Base-by-base conservation (phyloP, 192 early-diverging fungal genomes). In the Obelidium mucronatum region DNA sequence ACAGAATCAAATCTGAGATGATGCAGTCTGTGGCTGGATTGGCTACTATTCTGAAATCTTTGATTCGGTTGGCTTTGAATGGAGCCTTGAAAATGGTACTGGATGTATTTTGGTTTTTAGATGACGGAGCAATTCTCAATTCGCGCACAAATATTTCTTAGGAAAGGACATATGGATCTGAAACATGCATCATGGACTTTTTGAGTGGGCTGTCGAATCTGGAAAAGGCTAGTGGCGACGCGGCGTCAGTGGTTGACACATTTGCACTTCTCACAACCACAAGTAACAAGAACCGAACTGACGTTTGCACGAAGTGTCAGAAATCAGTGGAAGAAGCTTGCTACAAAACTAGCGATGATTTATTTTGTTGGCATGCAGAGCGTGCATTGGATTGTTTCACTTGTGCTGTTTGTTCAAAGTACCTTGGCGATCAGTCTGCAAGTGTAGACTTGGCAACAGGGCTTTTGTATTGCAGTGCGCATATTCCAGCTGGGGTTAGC, bases 31-130 rank as follows among this genome's bases (percentile, higher is more conserved):
- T 98, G 0, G 96, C 96, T 44, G 91, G 90, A 24, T 85, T 99
- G 28, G 97, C 97, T 2, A 96, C 97, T 73, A 92, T 90, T 36
- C 87, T 99, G 52, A 99, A 99, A 76, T 91, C 93, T 19, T 80
- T 97, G 61, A 97, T 98, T 67, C 89, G 96, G 22, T 86, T 93
- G 19, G 95, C 95, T 11, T 82, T 99, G 36, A 93, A 91, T 58
- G 94, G 96, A 26, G 93, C 95, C 4, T 84, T 98, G 44, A 90
- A 91, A 81, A 79, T 94, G 82, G 93, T 94, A 15, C 52, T 13
- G 11, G 5, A 15, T 69, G 31, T 34, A 36, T 6, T 48, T 48
- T 19, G 0, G 8, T 19, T 19, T 15, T 15, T 15, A 48, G 17
- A 44, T 11, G 0, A 48, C 0, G 44, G 44, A 15, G 11, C 0